These are phyloP conservation scores for Populus tremula DNA, from an alignment of 345 rosid genomes.

Conservation along the genomic window DNA sequence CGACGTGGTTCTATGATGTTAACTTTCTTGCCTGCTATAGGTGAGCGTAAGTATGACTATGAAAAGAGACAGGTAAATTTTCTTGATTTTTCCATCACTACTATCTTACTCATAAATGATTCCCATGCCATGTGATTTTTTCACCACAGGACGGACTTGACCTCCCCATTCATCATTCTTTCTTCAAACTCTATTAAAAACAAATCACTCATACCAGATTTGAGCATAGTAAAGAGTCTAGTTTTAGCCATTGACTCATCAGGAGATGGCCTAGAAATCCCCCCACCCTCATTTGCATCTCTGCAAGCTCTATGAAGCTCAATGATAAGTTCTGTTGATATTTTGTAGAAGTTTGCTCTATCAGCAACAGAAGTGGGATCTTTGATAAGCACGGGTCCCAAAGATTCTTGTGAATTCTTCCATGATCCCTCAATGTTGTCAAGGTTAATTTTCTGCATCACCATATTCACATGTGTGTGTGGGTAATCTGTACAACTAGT, in stretches of 20 bases:
- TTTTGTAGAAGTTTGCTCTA: slow-evolving; percentile 72
- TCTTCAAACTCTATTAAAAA: neutral
- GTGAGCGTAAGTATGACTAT: slow-evolving; percentile 88
- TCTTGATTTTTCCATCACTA: neutral
- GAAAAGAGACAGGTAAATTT: slow-evolving; percentile 65
- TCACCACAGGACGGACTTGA: neutral
- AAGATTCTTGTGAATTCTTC: slow-evolving; percentile 73
- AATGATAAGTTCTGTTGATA: slow-evolving; percentile 15
- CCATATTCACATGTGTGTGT: too few relatives aligned
- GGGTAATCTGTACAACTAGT: neutral
- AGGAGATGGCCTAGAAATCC: neutral
- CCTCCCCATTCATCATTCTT: neutral
- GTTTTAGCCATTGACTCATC: neutral
- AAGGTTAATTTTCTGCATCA: slow-evolving; percentile 37
- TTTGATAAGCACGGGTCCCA: slow-evolving; percentile 63
- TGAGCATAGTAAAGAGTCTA: too few relatives aligned
- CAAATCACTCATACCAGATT: too few relatives aligned
- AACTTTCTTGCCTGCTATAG: slow-evolving; percentile 75
- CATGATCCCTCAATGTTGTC: slow-evolving; percentile 91
- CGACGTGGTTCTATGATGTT: slow-evolving; percentile 75
- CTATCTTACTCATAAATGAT: neutral
- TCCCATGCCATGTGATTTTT: neutral
- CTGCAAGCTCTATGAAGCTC: neutral
- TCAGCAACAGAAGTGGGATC: slow-evolving; percentile 92
- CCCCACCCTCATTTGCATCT: neutral